Conservation (phyloP, 495 filamentous ascomycete species). For the Lindgomyces ingoldianus region DNA sequence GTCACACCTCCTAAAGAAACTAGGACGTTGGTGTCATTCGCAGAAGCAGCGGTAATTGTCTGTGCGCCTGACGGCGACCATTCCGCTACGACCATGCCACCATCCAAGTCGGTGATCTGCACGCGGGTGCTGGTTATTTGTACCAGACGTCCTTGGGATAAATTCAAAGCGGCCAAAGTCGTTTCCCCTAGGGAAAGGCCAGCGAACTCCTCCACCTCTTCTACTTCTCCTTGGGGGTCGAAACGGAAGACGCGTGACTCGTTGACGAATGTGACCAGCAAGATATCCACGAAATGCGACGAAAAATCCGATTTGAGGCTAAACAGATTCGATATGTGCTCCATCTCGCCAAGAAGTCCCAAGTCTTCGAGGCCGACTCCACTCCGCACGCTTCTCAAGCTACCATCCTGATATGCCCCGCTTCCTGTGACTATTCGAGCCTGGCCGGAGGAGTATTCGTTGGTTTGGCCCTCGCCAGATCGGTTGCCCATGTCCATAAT, state of each 20-base stretch:
- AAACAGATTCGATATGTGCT: constrained; percentile 71
- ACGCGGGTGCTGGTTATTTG: constrained; percentile 74
- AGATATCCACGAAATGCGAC: constrained; percentile 60
- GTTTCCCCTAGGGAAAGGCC: constrained; percentile 68
- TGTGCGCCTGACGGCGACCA: constrained; percentile 64
- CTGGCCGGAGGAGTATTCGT: constrained; percentile 92
- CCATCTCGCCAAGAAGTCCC: constrained; percentile 78
- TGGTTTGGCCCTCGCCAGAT: constrained; percentile 71
- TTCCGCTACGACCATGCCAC: constrained; percentile 64
- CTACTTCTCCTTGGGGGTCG: constrained; percentile 70
- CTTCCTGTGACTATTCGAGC: constrained; percentile 91
- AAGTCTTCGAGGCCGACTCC: constrained; percentile 92
- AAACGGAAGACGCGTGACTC: constrained; percentile 86
- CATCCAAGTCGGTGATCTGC: constrained; percentile 65
- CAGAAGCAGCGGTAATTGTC: constrained; percentile 75
- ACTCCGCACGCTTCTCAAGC: constrained; percentile 82
- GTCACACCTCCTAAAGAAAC: constrained; percentile 70
- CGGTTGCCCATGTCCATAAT: constrained; percentile 93
- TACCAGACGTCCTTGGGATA: constrained; percentile 63
- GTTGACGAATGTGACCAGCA: constrained; percentile 77
- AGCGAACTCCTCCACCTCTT: constrained; percentile 74
- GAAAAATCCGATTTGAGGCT: constrained; percentile 56
- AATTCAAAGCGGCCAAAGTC: constrained; percentile 70
- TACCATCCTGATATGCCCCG: constrained; percentile 83
- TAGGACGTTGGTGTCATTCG: constrained; percentile 66